Evolutionary conservation across 169 alveolate species (phyloP), one percentile per base, ranked within the genome.

Genomic region (Eimeria maxima): DNA sequence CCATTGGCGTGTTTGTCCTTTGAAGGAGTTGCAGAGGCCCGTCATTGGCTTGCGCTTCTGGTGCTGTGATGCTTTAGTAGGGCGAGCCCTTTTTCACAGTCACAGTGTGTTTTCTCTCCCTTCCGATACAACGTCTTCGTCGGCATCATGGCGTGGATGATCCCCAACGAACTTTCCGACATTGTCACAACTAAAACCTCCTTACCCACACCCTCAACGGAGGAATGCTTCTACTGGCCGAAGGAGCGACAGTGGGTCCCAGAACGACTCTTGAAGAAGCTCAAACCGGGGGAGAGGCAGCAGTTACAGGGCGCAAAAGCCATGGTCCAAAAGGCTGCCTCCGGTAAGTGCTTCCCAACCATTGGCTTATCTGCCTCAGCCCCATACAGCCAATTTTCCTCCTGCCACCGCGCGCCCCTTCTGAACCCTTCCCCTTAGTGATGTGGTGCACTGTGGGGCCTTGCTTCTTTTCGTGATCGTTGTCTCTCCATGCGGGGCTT

Each of bases 121-220:
- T 33, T 7, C 91, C n/a, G 88, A 47, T 45, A 50, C 67, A 33
- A 47, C 88, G 45, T 55, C 76, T 22, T 55, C 55, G 6, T 55
- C 29, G 91, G 73, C 76, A 53, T 16, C 57, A 86, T 86, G 93
- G 93, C 93, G 63, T 86, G 93, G 93, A 60, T 86, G 81, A 47
- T 86, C 57, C 93, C 93, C 16, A 86, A 60, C 81, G 93, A 86
- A 63, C 78, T 86, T 24, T 57, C 93, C 65, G 93, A 63, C 16
- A 47, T 86, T 47, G 65, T 86, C 18, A 42, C 67, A 5, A 38
- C 65, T 0, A 86, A 63, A 29, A 38, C 93, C 42, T 60, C 93
- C 27, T 67, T 93, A 74, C 96, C 96, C 24, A 76, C 96, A 4
- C 88, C 90, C 63, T 65, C 96, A 8, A 71, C 93, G 57, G 96